Evolutionary conservation across 306 rosid genomes (phyloP), one percentile per base, ranked within the genome.

Genomic region (Trichosanthes cucumerina): DNA sequence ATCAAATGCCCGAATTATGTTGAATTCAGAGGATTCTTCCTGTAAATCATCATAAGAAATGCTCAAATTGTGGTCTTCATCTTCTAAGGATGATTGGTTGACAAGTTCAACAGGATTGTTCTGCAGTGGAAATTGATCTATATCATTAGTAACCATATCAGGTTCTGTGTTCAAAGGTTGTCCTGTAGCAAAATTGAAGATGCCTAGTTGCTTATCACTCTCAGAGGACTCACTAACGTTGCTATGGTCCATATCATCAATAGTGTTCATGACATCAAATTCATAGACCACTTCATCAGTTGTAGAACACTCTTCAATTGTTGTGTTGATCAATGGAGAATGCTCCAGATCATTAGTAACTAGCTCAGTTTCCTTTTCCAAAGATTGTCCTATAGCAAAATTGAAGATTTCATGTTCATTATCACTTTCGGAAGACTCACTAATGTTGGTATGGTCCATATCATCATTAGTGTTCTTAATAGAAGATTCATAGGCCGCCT

Each of bases 311-410:
- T 73, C 69, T 39, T 70, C 81, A 57, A 79, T 79, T 46, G 10
- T 26, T 79, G 81, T 81, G 80, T 33, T 64, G 23, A 79, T 76
- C 24, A 80, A 69, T 62, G 71, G 64, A 34, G 81, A 54, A 24
- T 21, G 60, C 78, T 84, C 73, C 38, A 19, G 15, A 52, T 90
- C 88, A 83, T 87, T 84, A 58, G 81, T 80, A 84, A 84, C 79
- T 79, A 65, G 31, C 73, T 80, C 72, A 49, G 77, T 41, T 83
- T 86, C 86, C 41, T 80, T 59, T 12, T 62, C 38, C 14, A 75
- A 56, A 63, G 84, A 82, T 36, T 74, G 83, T 69, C 81, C 90
- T 52, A 8, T 47, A 54, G 18, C 43, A 80, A 36, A 14, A 81
- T 56, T 73, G 59, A 82, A 78, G 39, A 60, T 28, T 63, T 87